Base-by-base conservation (phyloP, 2,329 filamentous ascomycete species). In the Chaetomiaceae sp. region DNA sequence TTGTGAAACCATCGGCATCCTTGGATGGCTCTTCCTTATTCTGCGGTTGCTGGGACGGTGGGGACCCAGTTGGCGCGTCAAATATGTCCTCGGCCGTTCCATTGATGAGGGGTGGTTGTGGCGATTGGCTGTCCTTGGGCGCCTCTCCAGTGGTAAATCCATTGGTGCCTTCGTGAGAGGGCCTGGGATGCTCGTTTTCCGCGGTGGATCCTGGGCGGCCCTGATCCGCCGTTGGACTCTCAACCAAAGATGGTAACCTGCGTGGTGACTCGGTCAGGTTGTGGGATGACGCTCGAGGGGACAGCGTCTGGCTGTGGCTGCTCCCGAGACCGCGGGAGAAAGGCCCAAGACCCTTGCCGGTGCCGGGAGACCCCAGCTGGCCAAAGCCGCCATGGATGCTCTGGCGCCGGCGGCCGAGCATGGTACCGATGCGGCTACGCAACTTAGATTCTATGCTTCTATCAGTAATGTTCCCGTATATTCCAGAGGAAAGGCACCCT, bases 1-100 rank as follows among this genome's bases (percentile, higher is more conserved):
- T 78, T 4, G 78, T 85, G 63, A 84, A 93, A 6, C 88, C 89
- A 57, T 95, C 88, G 0, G 81, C 72, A 63, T 93, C 89, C 63
- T 82, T 87, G 17, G 70, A 68, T 49, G 75, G 64, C 50, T 71
- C 64, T 8, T 66, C 50, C 14, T 68, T 65, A 45, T 65, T 66
- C 49, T 66, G 66, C 41, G 75, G 73, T 48, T 66, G 66, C 40
- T 75, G 73, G 3, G 71, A 72, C 3, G 78, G 73, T 2, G 79
- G 75, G 19, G 77, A 73, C 0, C 75, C 76, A 2, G 78, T 73
- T 8, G 73, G 68, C 25, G 77, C 74, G 46, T 77, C 76, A 43
- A 75, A 72, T 20, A 78, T 63, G 47, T 81, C 78, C 37, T 70
- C 59, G 16, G 66, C 61, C 27, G 70, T 70, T 31, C 79, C 78